These are phyloP conservation scores for Pseudonitzschia multiseries DNA, from an alignment of 108 stramenopile species.

Conservation along the genomic window DNA sequence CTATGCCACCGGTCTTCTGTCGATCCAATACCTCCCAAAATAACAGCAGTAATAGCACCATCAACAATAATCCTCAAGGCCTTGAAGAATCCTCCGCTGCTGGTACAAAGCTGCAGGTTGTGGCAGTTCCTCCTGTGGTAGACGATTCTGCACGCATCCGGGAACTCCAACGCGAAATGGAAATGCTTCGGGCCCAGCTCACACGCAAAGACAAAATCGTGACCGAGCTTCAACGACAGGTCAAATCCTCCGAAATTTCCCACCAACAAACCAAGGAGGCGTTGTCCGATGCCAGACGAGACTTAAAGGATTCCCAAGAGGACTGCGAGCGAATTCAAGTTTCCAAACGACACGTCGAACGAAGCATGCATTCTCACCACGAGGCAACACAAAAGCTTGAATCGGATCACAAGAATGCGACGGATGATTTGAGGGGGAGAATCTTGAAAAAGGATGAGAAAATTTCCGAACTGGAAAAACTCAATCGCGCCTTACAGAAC, in stretches of 20 bases:
- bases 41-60: not conserved
- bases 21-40: not conserved
- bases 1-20: not conserved
- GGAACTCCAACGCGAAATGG: constrained; percentile 36
- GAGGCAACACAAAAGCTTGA: constrained; percentile 12
- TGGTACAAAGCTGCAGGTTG: not conserved
- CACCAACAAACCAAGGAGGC: constrained; percentile 38
- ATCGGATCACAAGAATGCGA: constrained; percentile 12
- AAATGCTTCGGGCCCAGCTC: constrained; percentile 30
- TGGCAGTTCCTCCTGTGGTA: not conserved
- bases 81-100: not conserved
- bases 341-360: constrained; percentile 23
- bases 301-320: constrained; percentile 29
- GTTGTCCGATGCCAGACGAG: constrained; percentile 27
- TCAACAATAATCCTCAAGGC: not conserved
- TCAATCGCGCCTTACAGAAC: constrained; percentile 58
- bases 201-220: constrained; percentile 41
- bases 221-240: constrained; percentile 45
- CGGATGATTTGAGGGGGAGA: constrained; percentile 4
- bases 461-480: constrained; percentile 52
- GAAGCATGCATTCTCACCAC: constrained; percentile 18
- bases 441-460: constrained; percentile 12
- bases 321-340: constrained; percentile 18
- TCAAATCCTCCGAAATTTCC: constrained; percentile 39
- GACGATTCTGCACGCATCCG: not conserved